A percentile compares a stretch with the other conserved stretches of the same genome.
Evolutionary conservation across 176 grass and related monocot species (phyloP).

Genomic region (Paspalum vaginatum): DNA sequence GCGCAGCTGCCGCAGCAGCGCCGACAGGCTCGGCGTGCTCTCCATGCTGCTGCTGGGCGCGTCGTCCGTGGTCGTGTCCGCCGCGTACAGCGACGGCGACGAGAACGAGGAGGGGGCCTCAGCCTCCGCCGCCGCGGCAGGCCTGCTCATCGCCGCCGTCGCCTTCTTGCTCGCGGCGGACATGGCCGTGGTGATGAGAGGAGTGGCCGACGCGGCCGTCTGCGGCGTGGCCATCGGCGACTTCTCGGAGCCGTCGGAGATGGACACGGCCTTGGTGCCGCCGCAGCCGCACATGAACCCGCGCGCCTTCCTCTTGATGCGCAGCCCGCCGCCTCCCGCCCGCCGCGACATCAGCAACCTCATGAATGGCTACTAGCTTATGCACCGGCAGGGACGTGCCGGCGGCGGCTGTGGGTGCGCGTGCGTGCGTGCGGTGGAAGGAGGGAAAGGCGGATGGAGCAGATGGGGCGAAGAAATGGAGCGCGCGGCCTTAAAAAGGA

Average conservation of each 20-base stretch:
- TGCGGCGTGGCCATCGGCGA: constrained; percentile 46
- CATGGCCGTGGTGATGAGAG: not conserved
- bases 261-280: constrained; percentile 49
- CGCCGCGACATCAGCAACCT: constrained; percentile 32
- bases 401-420: not conserved
- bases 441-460: not conserved
- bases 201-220: constrained; percentile 8
- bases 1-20: constrained; percentile 69
- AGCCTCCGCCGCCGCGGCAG: constrained; percentile 2
- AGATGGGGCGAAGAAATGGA: constrained; percentile 1
- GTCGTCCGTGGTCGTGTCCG: constrained; percentile 14
- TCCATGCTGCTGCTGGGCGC: constrained; percentile 43
- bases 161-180: not conserved
- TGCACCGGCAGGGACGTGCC: too few species aligned
- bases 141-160: constrained; percentile 11
- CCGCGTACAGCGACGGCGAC: not conserved
- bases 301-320: constrained; percentile 49
- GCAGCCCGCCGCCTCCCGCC: not conserved
- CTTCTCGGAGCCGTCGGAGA: constrained; percentile 61
- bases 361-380: too few species aligned
- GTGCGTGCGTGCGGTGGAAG: not conserved
- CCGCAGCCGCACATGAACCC: constrained; percentile 67
- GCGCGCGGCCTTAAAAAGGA: constrained; percentile 38
- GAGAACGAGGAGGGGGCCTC: constrained; percentile 46
- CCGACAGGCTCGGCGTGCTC: constrained; percentile 63